Base-by-base conservation (phyloP, 2,329 filamentous ascomycete genomes). In the Xylariaceae sp. region DNA sequence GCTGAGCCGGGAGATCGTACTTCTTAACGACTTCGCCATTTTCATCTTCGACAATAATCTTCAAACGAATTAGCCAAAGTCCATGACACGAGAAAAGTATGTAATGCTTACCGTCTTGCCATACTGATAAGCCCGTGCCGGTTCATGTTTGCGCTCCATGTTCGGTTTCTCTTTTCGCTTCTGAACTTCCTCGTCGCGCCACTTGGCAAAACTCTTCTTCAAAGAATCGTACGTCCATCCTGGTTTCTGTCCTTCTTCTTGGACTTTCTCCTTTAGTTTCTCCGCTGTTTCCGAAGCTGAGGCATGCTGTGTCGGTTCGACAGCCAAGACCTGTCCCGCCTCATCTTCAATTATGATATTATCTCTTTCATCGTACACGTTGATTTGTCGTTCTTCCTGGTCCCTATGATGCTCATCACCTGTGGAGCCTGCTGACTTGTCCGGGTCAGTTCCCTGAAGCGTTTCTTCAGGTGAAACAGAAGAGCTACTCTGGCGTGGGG, bases 41-140 rank as follows among this genome's bases (percentile, higher is more conserved):
- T 72, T 89, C 88, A 63, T 95, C 89, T 75, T 95, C 90, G 13
- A 95, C 88, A 70, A 95, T 93, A 64, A 95, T 90, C 77, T 90
- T 15, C 55, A 13, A 45, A 10, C 5, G n/a, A 11, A 18, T 53
- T 30, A 53, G 57, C 48, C 3, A 35, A 1, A 15, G 8, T 42
- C 8, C 7, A 17, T 34, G 8, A 45, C 10, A 1, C 30, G 10
- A 23, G 9, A 6, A 30, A 52, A n/a, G n/a, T 4, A 49, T n/a
- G 2, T 18, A 52, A 23, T 11, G 10, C 82, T 72, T 78, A 86
- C 84, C 49, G 82, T 92, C 71, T 90, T 92, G 63, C 90, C 90
- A 69, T 91, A 93, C 66, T 92, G 89, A 71, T 92, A 95, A 4
- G 90, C 90, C 52, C 88, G 79, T n/a, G 90, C 90, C 10, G 89